phyloP scores from a whole-genome alignment of 352 stramenopile genomes.

The Globisporangium parvum region DNA sequence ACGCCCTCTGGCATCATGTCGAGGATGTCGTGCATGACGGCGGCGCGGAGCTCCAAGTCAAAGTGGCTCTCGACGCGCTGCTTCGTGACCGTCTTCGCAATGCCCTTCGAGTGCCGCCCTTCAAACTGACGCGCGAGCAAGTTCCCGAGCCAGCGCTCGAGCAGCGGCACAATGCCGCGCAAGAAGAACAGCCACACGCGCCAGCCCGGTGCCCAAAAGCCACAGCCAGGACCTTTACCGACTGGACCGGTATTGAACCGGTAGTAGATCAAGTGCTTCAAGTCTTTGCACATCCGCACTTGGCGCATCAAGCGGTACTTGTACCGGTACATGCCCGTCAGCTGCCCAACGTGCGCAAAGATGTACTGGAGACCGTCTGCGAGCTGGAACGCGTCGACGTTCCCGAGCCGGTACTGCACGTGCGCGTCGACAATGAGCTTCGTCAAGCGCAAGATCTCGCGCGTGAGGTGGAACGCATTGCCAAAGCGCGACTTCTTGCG shows the following conservation, averaged over 20 bases:
- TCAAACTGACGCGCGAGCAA: conserved; percentile 99
- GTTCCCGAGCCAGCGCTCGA: conserved; percentile 99
- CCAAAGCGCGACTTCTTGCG: conserved; percentile 98
- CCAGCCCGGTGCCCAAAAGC: conserved; percentile 99
- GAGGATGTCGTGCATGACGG: conserved; percentile 99
- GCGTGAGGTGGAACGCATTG: conserved; percentile 94
- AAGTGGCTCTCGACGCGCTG: conserved; percentile 99
- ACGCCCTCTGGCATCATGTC: conserved; percentile 99
- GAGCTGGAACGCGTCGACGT: conserved; percentile 99
- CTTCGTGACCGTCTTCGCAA: conserved; percentile 99
- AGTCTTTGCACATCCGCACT: conserved; percentile 99
- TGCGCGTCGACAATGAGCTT: conserved; percentile 99
- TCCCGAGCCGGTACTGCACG: conserved; percentile 99
- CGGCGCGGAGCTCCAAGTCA: conserved; percentile 98
- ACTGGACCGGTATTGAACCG: conserved; percentile 99
- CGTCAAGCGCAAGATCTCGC: conserved; percentile 98
- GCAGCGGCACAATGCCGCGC: conserved; percentile 96
- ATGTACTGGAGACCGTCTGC: conserved; percentile 99
- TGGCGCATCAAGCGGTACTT: conserved; percentile 98
- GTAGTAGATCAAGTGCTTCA: conserved; percentile 99
- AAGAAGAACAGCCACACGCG: conserved; percentile 99
- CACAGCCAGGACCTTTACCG: conserved; percentile 98
- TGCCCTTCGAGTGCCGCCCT: conserved; percentile 97
- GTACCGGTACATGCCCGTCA: conserved; percentile 99
- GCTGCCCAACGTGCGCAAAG: conserved; percentile 99